Conservation (phyloP, 148 eudicot species). For the Agrostemma githago region DNA sequence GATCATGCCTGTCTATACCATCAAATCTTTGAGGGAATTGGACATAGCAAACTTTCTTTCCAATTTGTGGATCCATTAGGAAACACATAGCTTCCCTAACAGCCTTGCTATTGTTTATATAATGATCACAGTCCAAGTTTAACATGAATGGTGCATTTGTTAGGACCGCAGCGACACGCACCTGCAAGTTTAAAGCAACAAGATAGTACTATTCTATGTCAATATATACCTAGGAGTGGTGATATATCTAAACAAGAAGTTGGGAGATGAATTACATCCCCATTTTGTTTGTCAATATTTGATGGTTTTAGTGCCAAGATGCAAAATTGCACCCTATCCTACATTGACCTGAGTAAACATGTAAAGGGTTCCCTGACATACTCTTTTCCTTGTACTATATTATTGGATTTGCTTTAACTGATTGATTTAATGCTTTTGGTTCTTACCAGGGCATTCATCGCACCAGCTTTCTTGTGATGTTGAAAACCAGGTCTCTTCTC, state of each 20-base stretch:
- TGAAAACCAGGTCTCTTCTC: conserved; percentile 98
- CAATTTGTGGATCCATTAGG: conserved; percentile 92
- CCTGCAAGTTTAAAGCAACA: conserved; percentile 40
- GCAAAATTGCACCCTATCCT: neutral
- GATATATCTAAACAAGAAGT: neutral
- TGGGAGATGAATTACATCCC: neutral
- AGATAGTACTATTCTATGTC: neutral
- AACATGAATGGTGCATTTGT: conserved; percentile 99
- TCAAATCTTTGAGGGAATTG: conserved; percentile 96
- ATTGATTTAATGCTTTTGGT: conserved; percentile 2
- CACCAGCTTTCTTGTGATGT: conserved; percentile 99
- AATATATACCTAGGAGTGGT: neutral
- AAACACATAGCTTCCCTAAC: conserved; percentile 94
- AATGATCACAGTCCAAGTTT: conserved; percentile 99
- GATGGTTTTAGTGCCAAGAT: neutral
- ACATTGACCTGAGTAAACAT: neutral
- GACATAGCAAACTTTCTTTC: conserved; percentile 91
- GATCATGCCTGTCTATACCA: conserved; percentile 81
- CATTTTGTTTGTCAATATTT: neutral
- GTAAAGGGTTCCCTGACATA: neutral
- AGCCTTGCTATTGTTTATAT: conserved; percentile 95
- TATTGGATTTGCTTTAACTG: neutral
- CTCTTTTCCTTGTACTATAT: neutral
- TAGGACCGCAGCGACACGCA: conserved; percentile 88
- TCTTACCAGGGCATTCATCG: conserved; percentile 98